phyloP scores from a whole-genome alignment of 305 asterid species.

The Fraxinus velutina region DNA sequence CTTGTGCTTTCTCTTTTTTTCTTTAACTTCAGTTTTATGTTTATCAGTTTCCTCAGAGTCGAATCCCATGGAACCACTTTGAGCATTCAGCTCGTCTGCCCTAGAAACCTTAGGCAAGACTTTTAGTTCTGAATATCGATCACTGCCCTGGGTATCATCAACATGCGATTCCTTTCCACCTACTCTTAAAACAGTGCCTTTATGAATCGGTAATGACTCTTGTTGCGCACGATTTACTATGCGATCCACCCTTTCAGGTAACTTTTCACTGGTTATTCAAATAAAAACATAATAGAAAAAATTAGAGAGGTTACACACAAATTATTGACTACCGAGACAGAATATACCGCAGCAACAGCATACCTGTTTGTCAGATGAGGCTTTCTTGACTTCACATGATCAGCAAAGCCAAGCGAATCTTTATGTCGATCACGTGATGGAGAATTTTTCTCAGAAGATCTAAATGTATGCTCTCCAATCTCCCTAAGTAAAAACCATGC shows the following conservation, averaged over 20 bases:
- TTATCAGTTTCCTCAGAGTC: conserved; percentile 54
- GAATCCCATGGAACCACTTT: conserved; percentile 45
- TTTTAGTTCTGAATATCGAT: conserved; percentile 30
- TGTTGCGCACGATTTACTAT: conserved; percentile 36
- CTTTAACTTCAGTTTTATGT: conserved; percentile 40
- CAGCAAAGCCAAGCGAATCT: conserved; percentile 32
- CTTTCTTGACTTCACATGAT: conserved; percentile 34
- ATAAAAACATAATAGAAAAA: conserved; percentile 13
- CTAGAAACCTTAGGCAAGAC: conserved; percentile 34
- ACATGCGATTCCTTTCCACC: conserved; percentile 41
- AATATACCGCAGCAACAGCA: conserved; percentile 18
- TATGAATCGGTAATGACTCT: conserved; percentile 32
- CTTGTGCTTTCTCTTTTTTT: conserved; percentile 59
- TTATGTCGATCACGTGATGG: conserved; percentile 31
- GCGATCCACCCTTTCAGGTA: conserved; percentile 36
- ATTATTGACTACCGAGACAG: conserved; percentile 6
- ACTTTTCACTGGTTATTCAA: conserved; percentile 39
- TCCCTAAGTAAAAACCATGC: conserved; percentile 38
- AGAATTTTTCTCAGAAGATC: conserved; percentile 36
- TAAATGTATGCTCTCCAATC: conserved; percentile 31
- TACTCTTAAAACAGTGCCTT: conserved; percentile 31
- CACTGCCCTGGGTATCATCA: conserved; percentile 34
- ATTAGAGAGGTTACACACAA: conserved; percentile 16
- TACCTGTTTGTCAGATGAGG: conserved; percentile 46
- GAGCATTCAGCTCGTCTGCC: conserved; percentile 45